phyloP scores from a whole-genome alignment of 1,139 yeast species.

The Hemisphaericaspora xylofermentans region DNA sequence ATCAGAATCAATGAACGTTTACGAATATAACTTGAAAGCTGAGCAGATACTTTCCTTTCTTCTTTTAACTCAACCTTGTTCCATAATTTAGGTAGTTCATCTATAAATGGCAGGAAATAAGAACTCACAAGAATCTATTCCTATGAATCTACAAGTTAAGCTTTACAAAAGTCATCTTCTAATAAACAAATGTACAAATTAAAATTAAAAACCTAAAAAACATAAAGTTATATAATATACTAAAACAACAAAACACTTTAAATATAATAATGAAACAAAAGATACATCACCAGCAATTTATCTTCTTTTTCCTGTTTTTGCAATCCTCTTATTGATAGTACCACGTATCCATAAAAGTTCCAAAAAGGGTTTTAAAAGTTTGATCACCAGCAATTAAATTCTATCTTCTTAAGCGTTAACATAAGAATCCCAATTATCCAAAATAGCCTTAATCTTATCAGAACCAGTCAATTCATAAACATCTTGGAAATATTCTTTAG shows the following conservation, averaged over 20 bases:
- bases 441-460: slow-evolving; percentile 82
- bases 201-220: neutral
- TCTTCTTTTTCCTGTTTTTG: neutral
- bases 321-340: slow-evolving; percentile 10
- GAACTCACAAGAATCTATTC: no score
- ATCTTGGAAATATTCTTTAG: slow-evolving; percentile 95
- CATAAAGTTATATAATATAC: neutral
- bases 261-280: neutral
- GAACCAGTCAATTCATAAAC: slow-evolving; percentile 90
- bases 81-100: no score
- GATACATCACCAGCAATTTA: slow-evolving; percentile 1
- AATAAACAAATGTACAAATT: neutral
- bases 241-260: slow-evolving; percentile 1
- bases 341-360: slow-evolving; percentile 12
- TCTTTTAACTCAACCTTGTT: no score
- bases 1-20: no score
- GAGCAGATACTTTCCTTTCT: no score
- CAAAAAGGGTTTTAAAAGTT: neutral
- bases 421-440: slow-evolving; percentile 94
- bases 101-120: no score
- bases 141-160: neutral
- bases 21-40: no score
- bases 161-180: neutral
- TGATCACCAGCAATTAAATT: neutral
- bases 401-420: slow-evolving; percentile 41